Base-by-base conservation (phyloP, 2,329 filamentous ascomycete genomes). In the Cladosporium phlei region DNA sequence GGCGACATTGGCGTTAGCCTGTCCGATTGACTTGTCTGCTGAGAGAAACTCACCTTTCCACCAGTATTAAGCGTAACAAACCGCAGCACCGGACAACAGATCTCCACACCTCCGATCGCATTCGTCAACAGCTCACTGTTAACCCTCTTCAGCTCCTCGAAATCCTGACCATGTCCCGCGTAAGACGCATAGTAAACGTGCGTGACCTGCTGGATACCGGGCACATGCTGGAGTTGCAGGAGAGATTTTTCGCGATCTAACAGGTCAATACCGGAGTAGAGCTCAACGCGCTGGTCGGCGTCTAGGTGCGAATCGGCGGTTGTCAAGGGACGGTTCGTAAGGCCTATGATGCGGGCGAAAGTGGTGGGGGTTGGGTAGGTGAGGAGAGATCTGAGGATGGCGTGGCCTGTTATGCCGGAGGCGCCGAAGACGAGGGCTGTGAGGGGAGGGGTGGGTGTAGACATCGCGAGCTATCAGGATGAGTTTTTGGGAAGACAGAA, bases 361-460 rank as follows among this genome's bases (percentile, higher is more conserved):
- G 62, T 63, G 38, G 67, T 65, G 17, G 68, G 66, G 20, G 58
- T 63, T 2, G 72, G 73, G 50, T 73, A 75, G 38, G 68, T 59
- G 8, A 75, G 56, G 33, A 74, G 69, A 37, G 69, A 64, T 42
- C 72, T 75, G 12, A 71, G 66, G 46, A 76, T 66, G 6, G 72
- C 66, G 69, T 71, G 75, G 20, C 72, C 72, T 1, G 69, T 68
- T 39, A 75, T 69, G n/a, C 72, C 72, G 52, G 67, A 70, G 33
- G 70, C 70, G 35, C 71, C 71, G 58, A 65, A 63, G 19, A 62
- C 57, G 16, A 65, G 55, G 44, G 63, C 52, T 33, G 30, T 33
- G 1, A 33, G 16, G 8, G 30, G 30, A 20, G 16, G 4, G 17
- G 16, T 33, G 5, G 16, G n/a, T n/a, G n/a, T n/a, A n/a, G n/a